A percentile compares a stretch with the other conserved stretches of the same genome.
Evolutionary conservation across 768 basidiomycete genomes (phyloP).

Genomic region (Mycena metata): DNA sequence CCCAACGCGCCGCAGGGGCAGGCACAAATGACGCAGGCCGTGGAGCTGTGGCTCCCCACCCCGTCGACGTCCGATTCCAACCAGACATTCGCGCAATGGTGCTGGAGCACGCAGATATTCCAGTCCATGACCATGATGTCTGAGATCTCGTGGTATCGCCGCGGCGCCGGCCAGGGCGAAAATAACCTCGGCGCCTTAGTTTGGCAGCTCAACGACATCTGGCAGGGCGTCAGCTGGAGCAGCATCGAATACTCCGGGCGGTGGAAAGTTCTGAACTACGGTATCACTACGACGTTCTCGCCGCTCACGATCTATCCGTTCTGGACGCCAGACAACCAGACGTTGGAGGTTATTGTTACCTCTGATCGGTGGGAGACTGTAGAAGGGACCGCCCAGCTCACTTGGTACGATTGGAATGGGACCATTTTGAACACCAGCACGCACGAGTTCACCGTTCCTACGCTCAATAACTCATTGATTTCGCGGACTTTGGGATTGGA

Average conservation of each 20-base stretch:
- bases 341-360: constrained; percentile 63
- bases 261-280: constrained; percentile 73
- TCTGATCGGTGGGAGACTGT: constrained; percentile 66
- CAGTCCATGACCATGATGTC: constrained; percentile 71
- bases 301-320: constrained; percentile 68
- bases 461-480: constrained; percentile 64
- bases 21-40: constrained; percentile 64
- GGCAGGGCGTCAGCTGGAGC: constrained; percentile 71
- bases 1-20: constrained; percentile 68
- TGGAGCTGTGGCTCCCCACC: constrained; percentile 67
- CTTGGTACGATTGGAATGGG: constrained; percentile 72
- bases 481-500: constrained; percentile 56
- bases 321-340: constrained; percentile 64
- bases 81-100: constrained; percentile 74
- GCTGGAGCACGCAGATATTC: constrained; percentile 75
- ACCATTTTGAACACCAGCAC: constrained; percentile 52
- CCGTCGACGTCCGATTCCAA: constrained; percentile 63
- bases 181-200: constrained; percentile 71
- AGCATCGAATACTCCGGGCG: constrained; percentile 69
- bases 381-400: constrained; percentile 60
- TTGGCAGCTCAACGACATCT: constrained; percentile 74
- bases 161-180: constrained; percentile 69
- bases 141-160: constrained; percentile 71
- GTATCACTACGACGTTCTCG: constrained; percentile 57
- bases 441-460: constrained; percentile 58